Conservation (phyloP, 148 eudicot species). For the Beta vulgaris region DNA sequence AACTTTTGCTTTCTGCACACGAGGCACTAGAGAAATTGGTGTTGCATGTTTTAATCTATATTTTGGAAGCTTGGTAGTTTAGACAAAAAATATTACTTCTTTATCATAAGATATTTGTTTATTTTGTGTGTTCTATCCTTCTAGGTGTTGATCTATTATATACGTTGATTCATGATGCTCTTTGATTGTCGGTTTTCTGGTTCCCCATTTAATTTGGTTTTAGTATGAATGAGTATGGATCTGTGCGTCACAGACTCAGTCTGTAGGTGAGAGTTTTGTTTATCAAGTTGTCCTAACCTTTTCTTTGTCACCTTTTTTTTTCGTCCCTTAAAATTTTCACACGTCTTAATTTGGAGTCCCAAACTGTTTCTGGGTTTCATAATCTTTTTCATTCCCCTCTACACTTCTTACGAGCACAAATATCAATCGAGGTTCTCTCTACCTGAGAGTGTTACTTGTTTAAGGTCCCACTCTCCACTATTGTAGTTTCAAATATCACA, state of each 20-base stretch:
- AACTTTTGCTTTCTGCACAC: no score
- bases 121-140: neutral
- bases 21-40: neutral
- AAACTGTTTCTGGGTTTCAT: no score
- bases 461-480: no score
- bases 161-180: no score
- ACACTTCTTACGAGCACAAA: no score
- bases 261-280: neutral
- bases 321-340: neutral
- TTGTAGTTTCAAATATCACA: no score
- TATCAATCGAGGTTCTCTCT: no score
- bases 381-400: no score
- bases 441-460: no score
- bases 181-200: neutral
- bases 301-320: neutral
- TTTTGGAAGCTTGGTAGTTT: neutral
- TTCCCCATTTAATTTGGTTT: neutral
- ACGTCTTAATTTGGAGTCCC: no score
- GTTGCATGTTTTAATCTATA: neutral
- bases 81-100: neutral
- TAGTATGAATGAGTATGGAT: neutral
- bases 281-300: neutral
- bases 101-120: neutral
- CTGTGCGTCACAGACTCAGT: neutral
- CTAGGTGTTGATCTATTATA: neutral